Evolutionary conservation across 257 asterid genomes (phyloP).

Genomic region (Gardenia jasminoides): DNA sequence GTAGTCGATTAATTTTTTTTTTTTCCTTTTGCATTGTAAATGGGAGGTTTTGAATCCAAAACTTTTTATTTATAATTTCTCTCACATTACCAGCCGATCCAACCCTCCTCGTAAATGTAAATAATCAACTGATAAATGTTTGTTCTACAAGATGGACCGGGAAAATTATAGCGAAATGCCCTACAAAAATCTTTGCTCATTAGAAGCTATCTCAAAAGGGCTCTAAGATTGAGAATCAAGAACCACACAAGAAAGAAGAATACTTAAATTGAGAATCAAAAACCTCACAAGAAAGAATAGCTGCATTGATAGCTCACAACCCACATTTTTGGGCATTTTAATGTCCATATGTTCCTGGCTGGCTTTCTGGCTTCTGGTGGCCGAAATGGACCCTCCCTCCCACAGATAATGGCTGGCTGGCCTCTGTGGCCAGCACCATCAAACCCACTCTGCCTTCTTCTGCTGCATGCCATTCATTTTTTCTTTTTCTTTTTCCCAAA

Average conservation of each 20-base stretch:
- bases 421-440: no score
- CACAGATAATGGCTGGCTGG: background rate
- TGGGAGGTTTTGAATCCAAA: no score
- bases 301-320: background rate
- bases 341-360: no score
- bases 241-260: background rate
- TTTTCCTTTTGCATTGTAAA: no score
- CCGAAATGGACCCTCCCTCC: background rate
- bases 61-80: no score
- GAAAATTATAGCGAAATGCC: background rate
- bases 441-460: background rate
- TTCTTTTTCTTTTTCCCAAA: no score
- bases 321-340: background rate
- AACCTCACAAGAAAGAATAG: background rate
- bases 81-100: no score
- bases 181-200: background rate
- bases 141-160: background rate
- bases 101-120: no score
- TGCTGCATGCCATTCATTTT: no score
- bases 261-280: no score
- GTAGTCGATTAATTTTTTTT: no score
- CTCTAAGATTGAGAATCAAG: background rate
- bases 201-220: background rate
- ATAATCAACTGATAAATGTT: background rate
- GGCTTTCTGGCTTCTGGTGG: conserved; percentile 1